These are phyloP conservation scores for Brassica rapa DNA, from an alignment of 345 rosid species.

Conservation along the genomic window DNA sequence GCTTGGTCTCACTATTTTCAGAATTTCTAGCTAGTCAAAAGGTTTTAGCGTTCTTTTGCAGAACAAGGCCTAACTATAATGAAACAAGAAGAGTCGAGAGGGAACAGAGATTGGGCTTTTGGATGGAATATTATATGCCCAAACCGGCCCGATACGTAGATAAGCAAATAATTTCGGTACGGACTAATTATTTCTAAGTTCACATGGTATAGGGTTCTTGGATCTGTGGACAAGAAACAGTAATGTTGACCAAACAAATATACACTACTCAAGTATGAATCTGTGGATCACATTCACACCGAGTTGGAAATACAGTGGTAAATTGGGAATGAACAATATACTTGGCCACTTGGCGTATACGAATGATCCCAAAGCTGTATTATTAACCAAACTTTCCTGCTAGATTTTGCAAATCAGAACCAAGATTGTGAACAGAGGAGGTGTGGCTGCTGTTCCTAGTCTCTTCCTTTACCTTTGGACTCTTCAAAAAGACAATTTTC, in stretches of 20 bases:
- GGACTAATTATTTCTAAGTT: background rate
- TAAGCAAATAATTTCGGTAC: background rate
- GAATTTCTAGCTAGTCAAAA: background rate
- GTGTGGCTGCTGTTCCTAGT: constrained; percentile 6
- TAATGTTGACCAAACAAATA: background rate
- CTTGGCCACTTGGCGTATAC: background rate
- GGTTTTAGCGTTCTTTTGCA: background rate
- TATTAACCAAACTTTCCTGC: background rate
- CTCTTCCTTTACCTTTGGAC: constrained; percentile 14
- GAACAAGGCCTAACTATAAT: background rate
- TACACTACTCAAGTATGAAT: background rate
- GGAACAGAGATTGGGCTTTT: background rate
- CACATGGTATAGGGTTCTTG: background rate
- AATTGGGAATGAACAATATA: background rate
- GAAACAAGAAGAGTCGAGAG: background rate
- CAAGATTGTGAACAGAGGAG: constrained; percentile 24
- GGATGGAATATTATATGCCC: background rate
- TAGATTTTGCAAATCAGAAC: constrained; percentile 29
- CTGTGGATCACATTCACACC: constrained; percentile 2
- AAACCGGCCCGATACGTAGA: background rate
- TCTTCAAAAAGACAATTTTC: constrained; percentile 21
- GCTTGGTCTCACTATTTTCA: background rate
- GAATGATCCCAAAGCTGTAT: constrained; percentile 2
- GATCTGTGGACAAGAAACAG: background rate
- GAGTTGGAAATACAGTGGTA: constrained; percentile 1